phyloP scores from a whole-genome alignment of 306 rosid species.

The Dalbergia cochinchinensis region DNA sequence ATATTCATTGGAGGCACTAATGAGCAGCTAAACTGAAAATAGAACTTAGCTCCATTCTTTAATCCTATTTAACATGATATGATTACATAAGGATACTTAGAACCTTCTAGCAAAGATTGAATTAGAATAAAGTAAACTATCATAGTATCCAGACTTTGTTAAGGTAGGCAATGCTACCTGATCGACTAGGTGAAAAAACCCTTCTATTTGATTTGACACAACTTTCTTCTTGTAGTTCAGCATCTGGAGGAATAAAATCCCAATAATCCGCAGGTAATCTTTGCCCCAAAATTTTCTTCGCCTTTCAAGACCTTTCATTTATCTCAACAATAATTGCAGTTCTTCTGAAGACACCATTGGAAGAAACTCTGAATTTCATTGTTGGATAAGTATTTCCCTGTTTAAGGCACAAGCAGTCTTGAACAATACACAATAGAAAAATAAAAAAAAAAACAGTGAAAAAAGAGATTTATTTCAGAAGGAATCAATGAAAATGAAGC shows the following conservation, averaged over 20 bases:
- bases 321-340: conserved; percentile 76
- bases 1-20: conserved; percentile 9
- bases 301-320: conserved; percentile 55
- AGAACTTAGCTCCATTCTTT: conserved; percentile 4
- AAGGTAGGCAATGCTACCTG: conserved; percentile 67
- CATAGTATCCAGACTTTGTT: not conserved
- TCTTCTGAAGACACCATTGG: conserved; percentile 67
- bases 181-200: conserved; percentile 74
- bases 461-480: conserved; percentile 17
- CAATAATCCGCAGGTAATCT: conserved; percentile 77
- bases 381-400: conserved; percentile 82
- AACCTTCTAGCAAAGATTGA: conserved; percentile 25
- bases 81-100: not conserved
- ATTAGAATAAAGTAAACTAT: conserved; percentile 22
- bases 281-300: conserved; percentile 50
- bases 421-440: conserved; percentile 15
- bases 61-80: conserved; percentile 1
- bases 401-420: conserved; percentile 44
- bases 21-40: conserved; percentile 19
- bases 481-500: conserved; percentile 14
- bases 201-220: conserved; percentile 58
- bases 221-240: conserved; percentile 71
- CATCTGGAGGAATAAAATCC: conserved; percentile 77
- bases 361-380: conserved; percentile 81
- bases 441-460: not conserved